Evolutionary conservation across 192 early-diverging fungal species (phyloP).

Genomic region (Fimicolochytrium jonesii): DNA sequence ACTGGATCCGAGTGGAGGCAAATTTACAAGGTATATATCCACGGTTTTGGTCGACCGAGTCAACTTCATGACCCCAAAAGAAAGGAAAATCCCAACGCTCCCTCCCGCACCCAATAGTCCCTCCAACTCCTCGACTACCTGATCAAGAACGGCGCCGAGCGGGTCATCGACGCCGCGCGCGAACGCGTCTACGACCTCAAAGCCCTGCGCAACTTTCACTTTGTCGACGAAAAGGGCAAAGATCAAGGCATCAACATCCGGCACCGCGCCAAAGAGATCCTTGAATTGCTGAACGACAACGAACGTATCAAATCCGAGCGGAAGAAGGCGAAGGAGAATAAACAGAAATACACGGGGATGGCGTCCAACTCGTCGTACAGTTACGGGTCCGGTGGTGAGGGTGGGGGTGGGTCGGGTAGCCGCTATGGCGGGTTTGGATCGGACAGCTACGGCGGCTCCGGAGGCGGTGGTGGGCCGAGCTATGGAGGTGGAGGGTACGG

Average conservation of each 20-base stretch:
- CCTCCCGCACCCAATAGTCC: no score
- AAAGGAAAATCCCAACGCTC: no score
- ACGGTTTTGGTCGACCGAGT: not conserved
- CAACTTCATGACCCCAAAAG: no score
- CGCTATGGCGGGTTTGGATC: slow-evolving; percentile 60
- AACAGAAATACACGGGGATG: slow-evolving; percentile 82
- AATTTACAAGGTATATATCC: slow-evolving; percentile 78
- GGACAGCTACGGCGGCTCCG: not conserved
- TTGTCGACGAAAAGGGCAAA: slow-evolving; percentile 88
- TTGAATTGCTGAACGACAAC: slow-evolving; percentile 74
- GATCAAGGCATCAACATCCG: slow-evolving; percentile 96
- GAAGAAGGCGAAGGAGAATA: slow-evolving; percentile 83
- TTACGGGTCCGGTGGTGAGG: slow-evolving; percentile 30
- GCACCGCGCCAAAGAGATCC: slow-evolving; percentile 84
- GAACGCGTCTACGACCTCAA: slow-evolving; percentile 86
- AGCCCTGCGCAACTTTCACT: slow-evolving; percentile 81
- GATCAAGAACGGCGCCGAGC: slow-evolving; percentile 90
- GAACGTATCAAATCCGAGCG: slow-evolving; percentile 81
- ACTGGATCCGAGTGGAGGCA: slow-evolving; percentile 84
- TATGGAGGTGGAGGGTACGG: not conserved
- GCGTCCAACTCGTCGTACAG: slow-evolving; percentile 24
- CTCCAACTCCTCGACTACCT: slow-evolving; percentile 91
- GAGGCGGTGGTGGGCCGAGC: slow-evolving; percentile 25
- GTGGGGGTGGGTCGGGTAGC: slow-evolving; percentile 27
- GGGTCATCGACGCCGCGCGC: slow-evolving; percentile 83